Conservation (phyloP, 2,329 filamentous ascomycete species). For the Penicillium capsulatum region DNA sequence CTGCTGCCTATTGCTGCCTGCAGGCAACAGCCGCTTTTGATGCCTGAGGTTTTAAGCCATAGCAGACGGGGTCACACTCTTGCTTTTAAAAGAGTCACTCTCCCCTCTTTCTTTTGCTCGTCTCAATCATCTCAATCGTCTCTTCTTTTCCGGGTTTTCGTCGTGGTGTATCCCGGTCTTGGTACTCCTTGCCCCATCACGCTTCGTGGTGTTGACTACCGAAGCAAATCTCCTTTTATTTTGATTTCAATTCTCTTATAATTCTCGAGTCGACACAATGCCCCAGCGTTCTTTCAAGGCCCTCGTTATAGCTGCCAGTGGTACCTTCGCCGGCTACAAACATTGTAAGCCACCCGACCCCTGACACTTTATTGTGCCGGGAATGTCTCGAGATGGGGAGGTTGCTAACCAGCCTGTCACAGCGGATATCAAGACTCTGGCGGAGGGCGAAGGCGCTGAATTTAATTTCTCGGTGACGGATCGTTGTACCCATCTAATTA, state of each 20-base stretch:
- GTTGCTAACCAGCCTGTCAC: slow-evolving; percentile 9
- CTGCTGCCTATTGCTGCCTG: not conserved
- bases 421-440: slow-evolving; percentile 31
- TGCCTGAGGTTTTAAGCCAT: not conserved
- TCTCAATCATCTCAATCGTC: no score
- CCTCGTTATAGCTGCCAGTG: slow-evolving; percentile 53
- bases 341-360: slow-evolving; percentile 43
- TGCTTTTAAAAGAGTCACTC: no score
- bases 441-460: slow-evolving; percentile 34
- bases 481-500: slow-evolving; percentile 38
- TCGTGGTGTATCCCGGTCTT: no score
- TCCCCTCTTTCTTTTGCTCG: no score
- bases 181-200: no score
- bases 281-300: slow-evolving; percentile 27
- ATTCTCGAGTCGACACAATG: slow-evolving; percentile 18
- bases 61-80: not conserved
- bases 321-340: slow-evolving; percentile 54
- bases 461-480: slow-evolving; percentile 30
- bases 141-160: no score
- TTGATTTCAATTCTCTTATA: no score
- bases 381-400: slow-evolving; percentile 10
- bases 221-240: no score
- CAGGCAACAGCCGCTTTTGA: not conserved
- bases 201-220: no score
- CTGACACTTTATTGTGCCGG: no score